These are phyloP conservation scores for Schizothecium vesticola DNA, from an alignment of 495 filamentous ascomycete species.

Conservation along the genomic window DNA sequence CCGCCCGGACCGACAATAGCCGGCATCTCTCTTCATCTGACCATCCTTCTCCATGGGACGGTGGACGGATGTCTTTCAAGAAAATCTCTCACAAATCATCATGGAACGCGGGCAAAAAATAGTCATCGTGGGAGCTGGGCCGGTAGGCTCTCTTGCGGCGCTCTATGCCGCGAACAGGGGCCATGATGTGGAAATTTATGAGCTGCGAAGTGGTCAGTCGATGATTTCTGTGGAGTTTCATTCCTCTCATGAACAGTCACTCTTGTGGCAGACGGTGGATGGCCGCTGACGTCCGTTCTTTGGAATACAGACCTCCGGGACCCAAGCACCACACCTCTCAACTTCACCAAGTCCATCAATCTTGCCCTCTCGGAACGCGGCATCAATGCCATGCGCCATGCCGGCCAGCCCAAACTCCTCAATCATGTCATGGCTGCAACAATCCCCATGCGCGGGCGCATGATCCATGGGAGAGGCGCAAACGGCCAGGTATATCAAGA, in stretches of 20 bases:
- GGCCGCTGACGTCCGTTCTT: slow-evolving; percentile 52
- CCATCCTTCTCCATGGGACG: neutral
- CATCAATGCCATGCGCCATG: slow-evolving; percentile 75
- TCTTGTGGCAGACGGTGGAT: neutral
- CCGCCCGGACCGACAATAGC: slow-evolving; percentile 3
- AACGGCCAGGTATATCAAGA: slow-evolving; percentile 66
- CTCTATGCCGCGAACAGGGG: slow-evolving; percentile 85
- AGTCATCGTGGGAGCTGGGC: slow-evolving; percentile 83
- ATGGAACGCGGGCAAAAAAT: slow-evolving; percentile 55
- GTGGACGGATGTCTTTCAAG: neutral
- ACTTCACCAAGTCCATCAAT: slow-evolving; percentile 98
- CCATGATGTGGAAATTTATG: slow-evolving; percentile 89
- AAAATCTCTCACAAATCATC: neutral
- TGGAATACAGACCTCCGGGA: slow-evolving; percentile 45
- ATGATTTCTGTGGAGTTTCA: slow-evolving; percentile 2
- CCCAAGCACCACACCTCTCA: slow-evolving; percentile 75
- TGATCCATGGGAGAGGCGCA: slow-evolving; percentile 78
- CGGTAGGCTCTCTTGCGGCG: slow-evolving; percentile 86
- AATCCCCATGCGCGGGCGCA: slow-evolving; percentile 93
- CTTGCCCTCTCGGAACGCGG: slow-evolving; percentile 89
- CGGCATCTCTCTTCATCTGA: neutral
- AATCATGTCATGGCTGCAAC: slow-evolving; percentile 67
- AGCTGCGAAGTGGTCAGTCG: slow-evolving; percentile 78
- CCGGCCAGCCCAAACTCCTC: slow-evolving; percentile 58
- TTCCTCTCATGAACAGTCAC: neutral